These are phyloP conservation scores for Fusarium metavorans DNA, from an alignment of 2,329 filamentous ascomycete genomes.

Conservation along the genomic window DNA sequence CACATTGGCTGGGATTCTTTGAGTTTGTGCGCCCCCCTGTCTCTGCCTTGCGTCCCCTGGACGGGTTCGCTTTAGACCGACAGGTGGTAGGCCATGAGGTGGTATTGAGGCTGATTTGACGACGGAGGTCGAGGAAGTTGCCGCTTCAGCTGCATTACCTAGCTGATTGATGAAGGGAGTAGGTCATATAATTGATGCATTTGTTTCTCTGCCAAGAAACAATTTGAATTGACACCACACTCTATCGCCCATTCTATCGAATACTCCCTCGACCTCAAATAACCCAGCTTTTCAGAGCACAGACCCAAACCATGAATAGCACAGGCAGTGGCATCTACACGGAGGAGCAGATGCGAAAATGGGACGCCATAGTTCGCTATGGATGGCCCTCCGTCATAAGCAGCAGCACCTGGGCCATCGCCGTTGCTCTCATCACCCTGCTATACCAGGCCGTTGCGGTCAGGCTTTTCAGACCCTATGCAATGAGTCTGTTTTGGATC, in stretches of 20 bases:
- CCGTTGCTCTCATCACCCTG: constrained; percentile 8
- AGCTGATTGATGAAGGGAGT: background rate
- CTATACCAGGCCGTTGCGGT: constrained; percentile 12
- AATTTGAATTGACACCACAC: background rate
- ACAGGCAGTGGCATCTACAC: background rate
- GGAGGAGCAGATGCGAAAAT: background rate
- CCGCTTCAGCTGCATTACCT: background rate
- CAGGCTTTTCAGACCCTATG: constrained; percentile 3
- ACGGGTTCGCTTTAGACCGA: background rate
- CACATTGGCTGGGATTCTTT: background rate
- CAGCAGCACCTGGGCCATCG: constrained; percentile 9
- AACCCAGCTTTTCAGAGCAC: background rate
- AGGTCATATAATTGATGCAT: background rate
- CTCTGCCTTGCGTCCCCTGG: background rate
- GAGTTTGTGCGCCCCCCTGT: background rate
- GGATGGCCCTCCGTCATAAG: constrained; percentile 12
- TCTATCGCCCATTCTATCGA: background rate
- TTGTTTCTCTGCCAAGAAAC: background rate
- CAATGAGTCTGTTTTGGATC: constrained; percentile 6
- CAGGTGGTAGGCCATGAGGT: background rate
- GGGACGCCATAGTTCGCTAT: constrained; percentile 3
- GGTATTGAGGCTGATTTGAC: background rate
- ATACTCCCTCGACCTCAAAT: background rate
- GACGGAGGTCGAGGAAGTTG: background rate
- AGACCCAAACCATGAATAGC: background rate